Conservation (phyloP, 148 eudicot species). For the Fallopia convolvulus region DNA sequence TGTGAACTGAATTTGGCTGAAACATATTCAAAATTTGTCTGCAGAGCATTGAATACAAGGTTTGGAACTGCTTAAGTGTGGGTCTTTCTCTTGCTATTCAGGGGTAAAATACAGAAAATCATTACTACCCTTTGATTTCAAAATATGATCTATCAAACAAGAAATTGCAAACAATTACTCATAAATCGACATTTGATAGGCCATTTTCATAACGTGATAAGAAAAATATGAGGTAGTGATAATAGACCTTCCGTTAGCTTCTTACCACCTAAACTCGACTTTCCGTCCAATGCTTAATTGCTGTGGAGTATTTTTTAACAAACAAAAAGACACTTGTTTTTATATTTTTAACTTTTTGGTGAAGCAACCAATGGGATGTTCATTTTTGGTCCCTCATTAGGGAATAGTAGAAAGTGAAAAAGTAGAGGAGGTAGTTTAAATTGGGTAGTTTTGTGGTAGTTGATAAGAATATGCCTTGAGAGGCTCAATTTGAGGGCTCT, state of each 20-base stretch:
- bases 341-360: neutral
- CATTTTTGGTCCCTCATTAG: neutral
- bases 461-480: neutral
- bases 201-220: too few species aligned
- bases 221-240: too few species aligned
- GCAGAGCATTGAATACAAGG: neutral
- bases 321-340: neutral
- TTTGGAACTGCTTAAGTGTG: neutral
- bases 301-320: too few species aligned
- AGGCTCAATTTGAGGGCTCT: neutral
- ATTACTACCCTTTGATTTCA: neutral
- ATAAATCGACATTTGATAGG: neutral
- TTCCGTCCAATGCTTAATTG: too few species aligned
- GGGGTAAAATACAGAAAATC: neutral
- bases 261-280: too few species aligned
- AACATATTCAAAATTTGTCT: neutral
- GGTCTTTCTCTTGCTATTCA: neutral
- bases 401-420: neutral
- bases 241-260: too few species aligned
- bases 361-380: neutral
- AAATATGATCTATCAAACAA: neutral
- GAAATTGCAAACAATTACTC: neutral
- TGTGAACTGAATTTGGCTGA: neutral
- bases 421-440: neutral
- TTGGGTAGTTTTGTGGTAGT: neutral